These are phyloP conservation scores for Chrysosporium keratinophilum DNA, from an alignment of 2,329 filamentous ascomycete genomes.

Conservation along the genomic window DNA sequence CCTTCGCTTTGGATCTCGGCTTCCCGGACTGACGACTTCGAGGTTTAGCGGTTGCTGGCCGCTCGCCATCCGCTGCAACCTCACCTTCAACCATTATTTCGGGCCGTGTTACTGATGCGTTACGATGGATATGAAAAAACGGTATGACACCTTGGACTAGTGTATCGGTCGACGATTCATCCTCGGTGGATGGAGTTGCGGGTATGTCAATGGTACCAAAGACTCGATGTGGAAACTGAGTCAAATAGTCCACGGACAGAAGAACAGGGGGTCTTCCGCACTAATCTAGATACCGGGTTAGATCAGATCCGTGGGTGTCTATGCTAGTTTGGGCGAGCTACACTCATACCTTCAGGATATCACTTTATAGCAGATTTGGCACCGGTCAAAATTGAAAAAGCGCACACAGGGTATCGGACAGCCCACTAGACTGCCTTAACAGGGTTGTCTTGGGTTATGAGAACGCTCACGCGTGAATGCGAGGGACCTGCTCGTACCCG, in stretches of 20 bases:
- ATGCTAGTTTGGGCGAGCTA: no score
- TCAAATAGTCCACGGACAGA: no score
- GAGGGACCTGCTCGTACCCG: no score
- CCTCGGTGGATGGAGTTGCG: not conserved
- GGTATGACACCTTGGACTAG: not conserved
- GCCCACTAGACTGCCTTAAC: not conserved
- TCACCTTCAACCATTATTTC: not conserved
- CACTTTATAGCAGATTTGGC: no score
- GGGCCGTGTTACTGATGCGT: not conserved
- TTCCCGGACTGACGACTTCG: constrained; percentile 17
- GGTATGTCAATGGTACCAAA: no score
- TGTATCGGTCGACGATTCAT: not conserved
- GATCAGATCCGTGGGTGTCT: no score
- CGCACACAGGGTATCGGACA: not conserved
- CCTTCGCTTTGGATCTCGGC: constrained; percentile 25
- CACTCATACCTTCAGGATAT: no score
- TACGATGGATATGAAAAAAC: no score
- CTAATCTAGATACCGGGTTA: no score
- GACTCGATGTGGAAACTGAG: no score
- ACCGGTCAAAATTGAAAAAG: no score
- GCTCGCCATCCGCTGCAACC: constrained; percentile 1
- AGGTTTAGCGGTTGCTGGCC: constrained; percentile 10
- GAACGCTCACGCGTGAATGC: not conserved
- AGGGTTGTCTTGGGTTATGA: not conserved
- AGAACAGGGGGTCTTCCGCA: no score